phyloP scores from a whole-genome alignment of 495 filamentous ascomycete genomes.

The Xylona heveae region DNA sequence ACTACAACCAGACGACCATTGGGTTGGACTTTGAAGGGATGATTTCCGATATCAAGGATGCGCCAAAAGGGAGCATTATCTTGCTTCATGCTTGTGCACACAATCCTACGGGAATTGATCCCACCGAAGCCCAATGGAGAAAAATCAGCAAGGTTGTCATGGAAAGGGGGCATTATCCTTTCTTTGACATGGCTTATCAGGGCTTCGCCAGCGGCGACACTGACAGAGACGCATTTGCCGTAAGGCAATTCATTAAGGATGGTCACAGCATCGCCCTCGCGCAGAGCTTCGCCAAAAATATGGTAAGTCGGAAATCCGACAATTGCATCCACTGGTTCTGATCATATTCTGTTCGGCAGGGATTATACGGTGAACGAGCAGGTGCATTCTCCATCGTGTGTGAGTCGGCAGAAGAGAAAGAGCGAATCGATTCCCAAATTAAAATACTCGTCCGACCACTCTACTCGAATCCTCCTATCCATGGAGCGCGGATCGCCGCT shows the following conservation, averaged over 20 bases:
- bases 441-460: slow-evolving; percentile 94
- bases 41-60: slow-evolving; percentile 73
- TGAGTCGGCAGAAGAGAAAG: slow-evolving; percentile 72
- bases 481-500: slow-evolving; percentile 85
- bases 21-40: slow-evolving; percentile 93
- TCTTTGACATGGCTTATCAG: slow-evolving; percentile 99
- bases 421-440: slow-evolving; percentile 88
- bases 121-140: slow-evolving; percentile 80
- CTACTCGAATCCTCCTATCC: slow-evolving; percentile 94
- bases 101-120: slow-evolving; percentile 96
- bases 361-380: slow-evolving; percentile 95
- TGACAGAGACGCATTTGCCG: slow-evolving; percentile 76
- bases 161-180: slow-evolving; percentile 73
- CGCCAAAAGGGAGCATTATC: slow-evolving; percentile 70
- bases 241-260: slow-evolving; percentile 77
- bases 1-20: slow-evolving; percentile 98
- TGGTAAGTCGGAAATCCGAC: slow-evolving; percentile 31
- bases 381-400: slow-evolving; percentile 90
- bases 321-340: no score
- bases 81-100: slow-evolving; percentile 94
- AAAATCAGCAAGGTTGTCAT: slow-evolving; percentile 80
- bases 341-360: no score
- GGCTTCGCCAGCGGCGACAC: slow-evolving; percentile 90
- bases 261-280: slow-evolving; percentile 77
- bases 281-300: slow-evolving; percentile 99